Evolutionary conservation across 73 alveolate genomes (phyloP).

Genomic region (Symbiodinium pilosum): DNA sequence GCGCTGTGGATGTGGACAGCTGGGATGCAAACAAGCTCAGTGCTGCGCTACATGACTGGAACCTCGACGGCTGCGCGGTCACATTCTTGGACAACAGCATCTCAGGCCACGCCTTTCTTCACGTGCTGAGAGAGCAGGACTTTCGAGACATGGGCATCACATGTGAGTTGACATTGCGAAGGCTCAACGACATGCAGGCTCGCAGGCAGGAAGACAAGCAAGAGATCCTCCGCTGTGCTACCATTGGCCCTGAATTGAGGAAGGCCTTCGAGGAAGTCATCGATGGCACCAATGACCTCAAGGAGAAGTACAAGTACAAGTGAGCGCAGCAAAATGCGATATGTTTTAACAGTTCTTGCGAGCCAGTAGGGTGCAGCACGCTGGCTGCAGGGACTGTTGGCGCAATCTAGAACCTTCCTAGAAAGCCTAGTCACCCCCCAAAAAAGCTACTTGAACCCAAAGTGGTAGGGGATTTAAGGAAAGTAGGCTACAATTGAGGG

Average conservation of each 20-base stretch:
- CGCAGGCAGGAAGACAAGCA: not conserved
- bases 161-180: not conserved
- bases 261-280: not conserved
- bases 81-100: not conserved
- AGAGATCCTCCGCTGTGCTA: not conserved
- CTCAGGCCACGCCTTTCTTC: constrained; percentile 13
- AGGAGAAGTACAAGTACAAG: not conserved
- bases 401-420: too few relatives aligned
- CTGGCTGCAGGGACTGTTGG: not conserved
- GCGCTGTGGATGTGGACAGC: not conserved
- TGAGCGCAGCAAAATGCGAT: not conserved
- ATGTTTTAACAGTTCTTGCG: not conserved
- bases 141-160: not conserved
- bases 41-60: not conserved
- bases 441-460: too few relatives aligned
- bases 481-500: too few relatives aligned
- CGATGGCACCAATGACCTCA: not conserved
- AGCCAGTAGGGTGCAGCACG: not conserved
- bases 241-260: not conserved
- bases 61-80: not conserved
- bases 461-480: too few relatives aligned
- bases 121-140: constrained; percentile 20
- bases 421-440: too few relatives aligned
- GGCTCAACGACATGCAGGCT: not conserved
- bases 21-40: not conserved